A percentile compares a stretch with the other conserved stretches of the same genome.
Conservation (phyloP, 345 rosid species). For the Syzygium oleosum region DNA sequence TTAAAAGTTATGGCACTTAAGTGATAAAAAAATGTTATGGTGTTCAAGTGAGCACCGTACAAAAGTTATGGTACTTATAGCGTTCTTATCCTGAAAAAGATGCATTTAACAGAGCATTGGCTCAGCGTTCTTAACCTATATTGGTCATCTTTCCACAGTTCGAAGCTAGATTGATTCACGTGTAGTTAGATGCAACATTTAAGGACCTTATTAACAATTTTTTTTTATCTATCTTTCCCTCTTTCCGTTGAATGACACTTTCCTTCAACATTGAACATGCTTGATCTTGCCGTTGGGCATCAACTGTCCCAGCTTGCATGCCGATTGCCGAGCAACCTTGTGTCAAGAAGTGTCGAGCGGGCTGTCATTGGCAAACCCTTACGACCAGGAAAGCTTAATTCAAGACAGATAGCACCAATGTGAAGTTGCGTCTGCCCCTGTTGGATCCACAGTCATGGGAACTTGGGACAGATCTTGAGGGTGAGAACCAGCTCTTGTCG, state of each 20-base stretch:
- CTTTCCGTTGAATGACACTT: background rate
- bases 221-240: background rate
- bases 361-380: background rate
- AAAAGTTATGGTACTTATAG: too few relatives aligned
- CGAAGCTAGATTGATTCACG: too few relatives aligned
- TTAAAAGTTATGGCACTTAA: too few relatives aligned
- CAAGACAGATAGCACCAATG: background rate
- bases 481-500: too few relatives aligned
- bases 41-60: too few relatives aligned
- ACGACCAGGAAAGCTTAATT: background rate
- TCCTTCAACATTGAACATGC: background rate
- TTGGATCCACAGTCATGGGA: too few relatives aligned
- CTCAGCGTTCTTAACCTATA: too few relatives aligned
- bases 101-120: too few relatives aligned
- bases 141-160: too few relatives aligned
- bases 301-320: background rate
- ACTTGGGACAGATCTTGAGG: too few relatives aligned
- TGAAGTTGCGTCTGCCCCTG: background rate
- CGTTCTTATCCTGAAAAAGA: too few relatives aligned
- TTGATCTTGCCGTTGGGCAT: background rate
- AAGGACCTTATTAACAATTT: background rate
- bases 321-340: background rate
- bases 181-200: background rate
- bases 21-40: too few relatives aligned
- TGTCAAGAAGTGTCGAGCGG: background rate